Evolutionary conservation across 1,139 yeast species (phyloP).

Genomic region (Pichia sp.): DNA sequence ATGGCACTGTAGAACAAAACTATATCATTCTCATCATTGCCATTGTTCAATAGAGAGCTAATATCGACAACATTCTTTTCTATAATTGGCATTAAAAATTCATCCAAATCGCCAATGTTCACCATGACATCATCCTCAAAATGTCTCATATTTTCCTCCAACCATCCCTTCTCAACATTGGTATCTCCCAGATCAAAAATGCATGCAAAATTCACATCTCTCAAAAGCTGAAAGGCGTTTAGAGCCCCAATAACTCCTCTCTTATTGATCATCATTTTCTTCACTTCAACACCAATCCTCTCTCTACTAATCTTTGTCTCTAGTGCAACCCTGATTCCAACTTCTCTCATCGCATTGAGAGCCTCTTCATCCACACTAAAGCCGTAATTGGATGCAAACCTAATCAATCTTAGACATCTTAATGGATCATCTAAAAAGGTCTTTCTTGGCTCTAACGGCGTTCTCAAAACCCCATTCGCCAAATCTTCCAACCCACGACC

Average conservation of each 20-base stretch:
- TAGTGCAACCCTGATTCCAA: constrained; percentile 52
- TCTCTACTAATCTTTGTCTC: constrained; percentile 78
- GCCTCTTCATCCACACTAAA: constrained; percentile 59
- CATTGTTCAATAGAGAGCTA: neutral
- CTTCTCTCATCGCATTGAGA: constrained; percentile 56
- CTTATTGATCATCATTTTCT: constrained; percentile 58
- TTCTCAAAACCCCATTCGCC: constrained; percentile 60
- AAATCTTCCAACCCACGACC: constrained; percentile 68
- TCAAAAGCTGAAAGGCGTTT: constrained; percentile 56
- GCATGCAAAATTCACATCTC: constrained; percentile 45
- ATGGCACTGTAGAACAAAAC: constrained; percentile 40
- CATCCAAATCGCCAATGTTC: constrained; percentile 3
- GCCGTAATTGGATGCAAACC: constrained; percentile 78
- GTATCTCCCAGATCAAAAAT: constrained; percentile 44
- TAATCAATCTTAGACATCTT: constrained; percentile 71
- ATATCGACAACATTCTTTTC: neutral
- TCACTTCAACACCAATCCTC: constrained; percentile 81
- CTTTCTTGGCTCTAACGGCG: constrained; percentile 78
- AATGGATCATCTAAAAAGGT: constrained; percentile 94
- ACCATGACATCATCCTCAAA: constrained; percentile 6
- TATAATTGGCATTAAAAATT: constrained; percentile 1
- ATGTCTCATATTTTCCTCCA: constrained; percentile 1
- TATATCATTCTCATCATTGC: constrained; percentile 26
- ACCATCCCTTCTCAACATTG: constrained; percentile 17
- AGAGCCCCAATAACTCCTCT: constrained; percentile 38